phyloP scores from a whole-genome alignment of 768 basidiomycete species.

The Cyclocybe aegerita region DNA sequence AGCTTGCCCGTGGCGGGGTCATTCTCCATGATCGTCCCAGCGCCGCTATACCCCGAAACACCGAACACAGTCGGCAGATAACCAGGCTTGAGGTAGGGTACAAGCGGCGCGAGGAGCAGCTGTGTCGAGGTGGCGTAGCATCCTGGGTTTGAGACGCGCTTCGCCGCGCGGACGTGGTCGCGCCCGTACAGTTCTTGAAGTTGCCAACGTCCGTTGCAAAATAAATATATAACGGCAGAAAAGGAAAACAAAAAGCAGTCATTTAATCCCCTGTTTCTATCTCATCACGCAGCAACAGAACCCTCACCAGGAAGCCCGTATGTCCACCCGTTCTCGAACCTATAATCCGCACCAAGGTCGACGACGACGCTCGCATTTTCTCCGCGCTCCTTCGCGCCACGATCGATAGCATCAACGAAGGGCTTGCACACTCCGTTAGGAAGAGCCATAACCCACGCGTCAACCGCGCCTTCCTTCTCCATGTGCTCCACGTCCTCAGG shows the following conservation, averaged over 20 bases:
- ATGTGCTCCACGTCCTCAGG: slow-evolving; percentile 78
- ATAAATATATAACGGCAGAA: slow-evolving; percentile 14
- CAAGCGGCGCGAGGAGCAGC: slow-evolving; percentile 86
- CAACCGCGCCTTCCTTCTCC: slow-evolving; percentile 88
- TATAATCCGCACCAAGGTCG: slow-evolving; percentile 91
- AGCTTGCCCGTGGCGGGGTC: slow-evolving; percentile 65
- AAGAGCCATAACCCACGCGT: slow-evolving; percentile 98
- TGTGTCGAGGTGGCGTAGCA: slow-evolving; percentile 96
- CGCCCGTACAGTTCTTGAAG: slow-evolving; percentile 85
- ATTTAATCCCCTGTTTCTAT: slow-evolving; percentile 23
- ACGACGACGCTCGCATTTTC: slow-evolving; percentile 74
- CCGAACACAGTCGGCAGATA: slow-evolving; percentile 86
- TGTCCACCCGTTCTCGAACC: slow-evolving; percentile 94
- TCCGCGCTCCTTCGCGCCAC: slow-evolving; percentile 59
- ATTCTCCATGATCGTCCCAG: slow-evolving; percentile 77
- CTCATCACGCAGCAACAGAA: slow-evolving; percentile 23
- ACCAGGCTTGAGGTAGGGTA: slow-evolving; percentile 62
- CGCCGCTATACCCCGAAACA: slow-evolving; percentile 93
- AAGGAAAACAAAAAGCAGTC: slow-evolving; percentile 29
- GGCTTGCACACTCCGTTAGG: slow-evolving; percentile 98
- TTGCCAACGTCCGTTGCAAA: slow-evolving; percentile 1
- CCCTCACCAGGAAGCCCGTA: slow-evolving; percentile 98
- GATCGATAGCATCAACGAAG: slow-evolving; percentile 92
- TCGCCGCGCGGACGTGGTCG: slow-evolving; percentile 60
- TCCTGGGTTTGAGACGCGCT: slow-evolving; percentile 94